Evolutionary conservation across 345 rosid species (phyloP), one percentile per base, ranked within the genome.

Genomic region (Eucalyptus microcorys): DNA sequence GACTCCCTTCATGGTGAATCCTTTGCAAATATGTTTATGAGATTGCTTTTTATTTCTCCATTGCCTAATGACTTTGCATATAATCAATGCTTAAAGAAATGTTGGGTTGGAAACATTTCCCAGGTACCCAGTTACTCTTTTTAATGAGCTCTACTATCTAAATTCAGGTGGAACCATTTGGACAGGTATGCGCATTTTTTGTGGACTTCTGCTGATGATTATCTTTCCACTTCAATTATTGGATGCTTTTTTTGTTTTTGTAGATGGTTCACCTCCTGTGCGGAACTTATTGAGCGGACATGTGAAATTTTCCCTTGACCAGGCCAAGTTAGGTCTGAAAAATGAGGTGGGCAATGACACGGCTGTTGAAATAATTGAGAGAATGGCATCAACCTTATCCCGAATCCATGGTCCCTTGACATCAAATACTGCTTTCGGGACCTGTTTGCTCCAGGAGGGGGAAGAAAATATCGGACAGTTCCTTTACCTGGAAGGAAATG

Each of bases 391-490:
- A 4, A 91, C 89, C 17, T 94, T 96, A 14, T 95, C 95, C 88
- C 89, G 95, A 90, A 92, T 97, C 89, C 95, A 96, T 90, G 91
- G 94, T 86, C 94, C 98, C 30, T 89, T 91, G 76, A 91, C 95
- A 17, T 92, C 96, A 27, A 95, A 94, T 91, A 95, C 99, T 87
- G 98, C 99, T 87, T 93, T 96, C 85, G 99, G 99, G 40, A 94
- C 98, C 49, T 95, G 94, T 91, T 89, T 97, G 93, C 99, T 97
- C 40, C 94, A 91, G 90, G 94, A 95, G 88, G 99, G 98, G 90
- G 98, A 97, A 93, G 99, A 97, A 90, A 96, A 96, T 94, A 93
- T 97, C 12, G 99, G 99, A 11, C 99, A 96, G 85, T 97, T 97
- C 91, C 98, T 97, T 86, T 96, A 97, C 87, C 94, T 96, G 19